phyloP scores from a whole-genome alignment of 768 basidiomycete genomes.

The Boletus vinaceobasis region DNA sequence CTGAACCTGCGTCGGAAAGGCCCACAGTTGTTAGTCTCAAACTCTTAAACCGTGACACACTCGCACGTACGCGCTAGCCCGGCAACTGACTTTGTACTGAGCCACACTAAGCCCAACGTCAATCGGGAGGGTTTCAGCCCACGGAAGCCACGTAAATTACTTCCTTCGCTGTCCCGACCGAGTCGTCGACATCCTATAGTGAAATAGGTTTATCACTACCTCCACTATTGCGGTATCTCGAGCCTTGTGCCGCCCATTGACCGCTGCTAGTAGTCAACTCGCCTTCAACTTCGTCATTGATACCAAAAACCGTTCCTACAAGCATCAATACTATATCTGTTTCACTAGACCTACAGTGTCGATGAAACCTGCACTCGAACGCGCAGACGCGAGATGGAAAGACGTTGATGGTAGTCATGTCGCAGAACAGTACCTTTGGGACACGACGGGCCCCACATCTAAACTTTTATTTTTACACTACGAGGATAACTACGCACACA shows the following conservation, averaged over 20 bases:
- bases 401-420: conserved; percentile 41
- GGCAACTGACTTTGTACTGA: neutral
- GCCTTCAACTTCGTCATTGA: conserved; percentile 45
- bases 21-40: neutral
- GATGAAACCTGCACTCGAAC: conserved; percentile 43
- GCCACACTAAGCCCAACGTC: neutral
- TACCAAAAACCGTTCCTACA: conserved; percentile 49
- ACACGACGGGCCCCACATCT: too few relatives aligned
- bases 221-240: conserved; percentile 25
- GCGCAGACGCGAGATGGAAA: conserved; percentile 51
- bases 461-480: too few relatives aligned
- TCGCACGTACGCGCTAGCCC: too few relatives aligned
- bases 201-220: too few relatives aligned
- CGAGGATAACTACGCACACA: too few relatives aligned
- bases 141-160: neutral
- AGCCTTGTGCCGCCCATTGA: too few relatives aligned
- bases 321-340: conserved; percentile 71
- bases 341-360: conserved; percentile 55
- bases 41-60: too few relatives aligned
- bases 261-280: conserved; percentile 26
- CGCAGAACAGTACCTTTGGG: too few relatives aligned
- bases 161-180: neutral
- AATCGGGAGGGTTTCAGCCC: neutral
- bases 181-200: conserved; percentile 12
- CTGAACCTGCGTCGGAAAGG: neutral